These are phyloP conservation scores for Kodamaea jinghongensis DNA, from an alignment of 805 yeast species.

Conservation along the genomic window DNA sequence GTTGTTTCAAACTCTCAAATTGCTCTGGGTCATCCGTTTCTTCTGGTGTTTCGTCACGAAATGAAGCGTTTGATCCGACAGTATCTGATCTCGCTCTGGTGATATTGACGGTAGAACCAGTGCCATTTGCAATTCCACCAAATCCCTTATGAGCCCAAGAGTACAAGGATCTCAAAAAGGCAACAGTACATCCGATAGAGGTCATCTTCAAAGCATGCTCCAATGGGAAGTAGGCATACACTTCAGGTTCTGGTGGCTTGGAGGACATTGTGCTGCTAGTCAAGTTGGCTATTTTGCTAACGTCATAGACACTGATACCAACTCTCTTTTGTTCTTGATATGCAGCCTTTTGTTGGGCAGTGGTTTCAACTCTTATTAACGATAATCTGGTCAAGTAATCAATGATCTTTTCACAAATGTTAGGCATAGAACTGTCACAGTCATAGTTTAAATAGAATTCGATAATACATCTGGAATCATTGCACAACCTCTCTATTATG, in stretches of 20 bases:
- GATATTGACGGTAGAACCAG: slow-evolving; percentile 5
- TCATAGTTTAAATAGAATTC: slow-evolving; percentile 95
- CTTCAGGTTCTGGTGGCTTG: slow-evolving; percentile 54
- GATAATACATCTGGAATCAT: slow-evolving; percentile 85
- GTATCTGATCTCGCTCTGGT: slow-evolving; percentile 29
- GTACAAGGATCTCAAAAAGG: slow-evolving; percentile 74
- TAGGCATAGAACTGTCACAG: slow-evolving; percentile 79
- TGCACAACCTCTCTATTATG: slow-evolving; percentile 76
- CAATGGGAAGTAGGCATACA: slow-evolving; percentile 57
- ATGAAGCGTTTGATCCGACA: slow-evolving; percentile 26
- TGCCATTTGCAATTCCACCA: slow-evolving; percentile 3
- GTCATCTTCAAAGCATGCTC: slow-evolving; percentile 84
- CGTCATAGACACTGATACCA: slow-evolving; percentile 71
- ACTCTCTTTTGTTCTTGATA: slow-evolving; percentile 39
- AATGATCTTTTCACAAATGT: slow-evolving; percentile 78
- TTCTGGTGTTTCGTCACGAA: slow-evolving; percentile 13
- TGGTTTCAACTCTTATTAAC: slow-evolving; percentile 65
- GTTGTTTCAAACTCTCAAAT: slow-evolving; percentile 78
- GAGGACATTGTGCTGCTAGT: slow-evolving; percentile 65
- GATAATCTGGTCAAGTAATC: slow-evolving; percentile 75
- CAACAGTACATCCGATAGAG: slow-evolving; percentile 76
- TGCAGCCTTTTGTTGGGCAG: slow-evolving; percentile 62
- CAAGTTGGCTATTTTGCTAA: slow-evolving; percentile 70
- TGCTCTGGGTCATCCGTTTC: slow-evolving; percentile 74
- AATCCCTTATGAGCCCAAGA: slow-evolving; percentile 78